These are phyloP conservation scores for Heterobasidion annosum DNA, from an alignment of 1,284 basidiomycete species.

Conservation along the genomic window DNA sequence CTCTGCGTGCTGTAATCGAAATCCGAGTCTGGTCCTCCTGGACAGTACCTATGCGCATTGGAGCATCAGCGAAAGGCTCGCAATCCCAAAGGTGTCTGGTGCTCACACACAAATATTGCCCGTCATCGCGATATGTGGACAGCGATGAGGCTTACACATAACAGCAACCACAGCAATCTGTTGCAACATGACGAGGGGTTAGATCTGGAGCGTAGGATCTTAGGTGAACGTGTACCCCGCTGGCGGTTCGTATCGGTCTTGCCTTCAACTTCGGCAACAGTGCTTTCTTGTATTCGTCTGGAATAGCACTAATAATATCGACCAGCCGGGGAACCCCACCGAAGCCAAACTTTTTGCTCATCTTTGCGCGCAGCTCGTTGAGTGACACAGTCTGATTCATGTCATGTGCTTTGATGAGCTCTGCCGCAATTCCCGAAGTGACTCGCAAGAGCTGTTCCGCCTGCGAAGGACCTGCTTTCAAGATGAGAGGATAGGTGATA, in stretches of 20 bases:
- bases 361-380: conserved; percentile 79
- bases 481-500: background rate
- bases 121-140: conserved; percentile 99
- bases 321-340: conserved; percentile 88
- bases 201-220: conserved; percentile 3
- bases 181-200: background rate
- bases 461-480: conserved; percentile 65
- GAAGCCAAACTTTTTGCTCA: conserved; percentile 87
- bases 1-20: conserved; percentile 99
- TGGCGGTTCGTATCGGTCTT: conserved; percentile 95
- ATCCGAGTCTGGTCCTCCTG: conserved; percentile 97
- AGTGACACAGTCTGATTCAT: conserved; percentile 71
- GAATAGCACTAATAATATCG: conserved; percentile 97
- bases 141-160: conserved; percentile 99
- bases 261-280: conserved; percentile 88
- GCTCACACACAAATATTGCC: conserved; percentile 98
- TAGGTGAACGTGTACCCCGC: conserved; percentile 59
- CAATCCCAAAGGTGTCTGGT: conserved; percentile 8
- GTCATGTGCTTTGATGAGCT: conserved; percentile 88
- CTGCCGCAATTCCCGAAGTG: conserved; percentile 91
- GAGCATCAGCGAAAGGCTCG: background rate
- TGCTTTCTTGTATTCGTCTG: conserved; percentile 92
- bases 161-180: conserved; percentile 98
- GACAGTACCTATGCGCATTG: conserved; percentile 78
- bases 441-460: conserved; percentile 87